Evolutionary conservation across 495 filamentous ascomycete genomes (phyloP).

Genomic region (Pseudomonodictys pantanalensis): DNA sequence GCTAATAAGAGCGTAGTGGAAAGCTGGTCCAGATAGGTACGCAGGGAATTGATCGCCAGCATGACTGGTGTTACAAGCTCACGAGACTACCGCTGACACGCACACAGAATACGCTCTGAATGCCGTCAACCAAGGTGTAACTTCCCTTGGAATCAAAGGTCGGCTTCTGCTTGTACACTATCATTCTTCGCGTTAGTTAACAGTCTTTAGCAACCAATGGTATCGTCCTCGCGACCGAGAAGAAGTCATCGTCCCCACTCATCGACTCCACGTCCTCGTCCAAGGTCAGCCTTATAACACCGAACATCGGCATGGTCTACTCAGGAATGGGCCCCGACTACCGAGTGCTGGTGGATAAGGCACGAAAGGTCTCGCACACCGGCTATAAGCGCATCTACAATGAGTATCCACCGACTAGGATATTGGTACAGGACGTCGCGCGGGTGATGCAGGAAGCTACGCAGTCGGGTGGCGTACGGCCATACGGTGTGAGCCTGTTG

Average conservation of each 20-base stretch:
- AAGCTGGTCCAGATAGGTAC: conserved; percentile 86
- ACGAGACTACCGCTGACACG: conserved; percentile 19
- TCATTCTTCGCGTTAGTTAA: background rate
- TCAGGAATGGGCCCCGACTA: conserved; percentile 99
- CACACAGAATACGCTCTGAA: conserved; percentile 93
- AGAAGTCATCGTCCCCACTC: conserved; percentile 96
- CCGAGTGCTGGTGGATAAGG: conserved; percentile 93
- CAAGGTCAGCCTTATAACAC: conserved; percentile 96
- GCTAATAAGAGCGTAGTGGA: conserved; percentile 65
- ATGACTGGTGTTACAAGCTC: conserved; percentile 23
- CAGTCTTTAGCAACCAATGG: conserved; percentile 80
- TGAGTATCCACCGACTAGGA: conserved; percentile 97
- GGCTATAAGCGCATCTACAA: conserved; percentile 99
- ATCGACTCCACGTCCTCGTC: conserved; percentile 91
- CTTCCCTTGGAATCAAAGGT: conserved; percentile 98
- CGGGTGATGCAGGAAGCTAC: conserved; percentile 98
- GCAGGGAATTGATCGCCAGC: conserved; percentile 24
- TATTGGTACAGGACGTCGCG: conserved; percentile 97
- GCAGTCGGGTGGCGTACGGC: conserved; percentile 93
- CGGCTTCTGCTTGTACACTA: conserved; percentile 16
- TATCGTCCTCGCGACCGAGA: conserved; percentile 97
- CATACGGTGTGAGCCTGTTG: conserved; percentile 94
- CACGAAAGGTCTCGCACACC: conserved; percentile 97
- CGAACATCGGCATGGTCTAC: conserved; percentile 99
- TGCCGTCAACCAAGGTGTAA: conserved; percentile 98